These are phyloP conservation scores for Peronospora farinosa DNA, from an alignment of 352 stramenopile species.

Conservation along the genomic window DNA sequence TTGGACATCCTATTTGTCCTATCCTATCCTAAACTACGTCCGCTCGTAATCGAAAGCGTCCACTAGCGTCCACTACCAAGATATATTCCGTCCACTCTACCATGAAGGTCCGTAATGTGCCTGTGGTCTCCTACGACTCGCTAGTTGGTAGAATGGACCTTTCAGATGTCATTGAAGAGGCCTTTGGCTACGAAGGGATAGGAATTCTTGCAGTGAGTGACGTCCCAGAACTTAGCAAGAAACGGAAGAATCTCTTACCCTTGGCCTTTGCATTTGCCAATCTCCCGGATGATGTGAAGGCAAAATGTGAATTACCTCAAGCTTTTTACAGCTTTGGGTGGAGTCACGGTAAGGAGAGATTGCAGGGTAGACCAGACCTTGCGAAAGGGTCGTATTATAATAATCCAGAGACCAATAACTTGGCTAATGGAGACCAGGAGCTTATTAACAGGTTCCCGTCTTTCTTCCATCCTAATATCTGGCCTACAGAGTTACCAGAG, in stretches of 20 bases:
- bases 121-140: conserved; percentile 54
- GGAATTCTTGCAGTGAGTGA: conserved; percentile 86
- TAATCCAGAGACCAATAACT: conserved; percentile 90
- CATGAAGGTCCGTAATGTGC: conserved; percentile 41
- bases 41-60: too few species aligned
- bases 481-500: conserved; percentile 79
- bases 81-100: not conserved
- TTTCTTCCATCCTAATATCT: conserved; percentile 93
- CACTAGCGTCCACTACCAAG: too few species aligned
- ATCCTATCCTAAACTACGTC: too few species aligned
- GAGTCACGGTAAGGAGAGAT: conserved; percentile 94
- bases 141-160: conserved; percentile 45
- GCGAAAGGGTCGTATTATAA: conserved; percentile 96
- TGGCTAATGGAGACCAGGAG: conserved; percentile 63
- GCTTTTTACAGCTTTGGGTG: conserved; percentile 94
- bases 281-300: conserved; percentile 73
- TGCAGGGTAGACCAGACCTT: conserved; percentile 89
- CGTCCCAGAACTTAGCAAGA: conserved; percentile 74
- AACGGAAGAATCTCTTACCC: conserved; percentile 71
- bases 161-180: conserved; percentile 50
- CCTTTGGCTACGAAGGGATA: conserved; percentile 87
- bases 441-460: conserved; percentile 78
- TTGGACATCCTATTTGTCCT: too few species aligned
- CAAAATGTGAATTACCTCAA: conserved; percentile 75
- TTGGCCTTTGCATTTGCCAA: conserved; percentile 82